A percentile compares a stretch with the other conserved stretches of the same genome.
Conservation (phyloP, 2,329 filamentous ascomycete genomes). For the Pseudogymnoascus sp. region DNA sequence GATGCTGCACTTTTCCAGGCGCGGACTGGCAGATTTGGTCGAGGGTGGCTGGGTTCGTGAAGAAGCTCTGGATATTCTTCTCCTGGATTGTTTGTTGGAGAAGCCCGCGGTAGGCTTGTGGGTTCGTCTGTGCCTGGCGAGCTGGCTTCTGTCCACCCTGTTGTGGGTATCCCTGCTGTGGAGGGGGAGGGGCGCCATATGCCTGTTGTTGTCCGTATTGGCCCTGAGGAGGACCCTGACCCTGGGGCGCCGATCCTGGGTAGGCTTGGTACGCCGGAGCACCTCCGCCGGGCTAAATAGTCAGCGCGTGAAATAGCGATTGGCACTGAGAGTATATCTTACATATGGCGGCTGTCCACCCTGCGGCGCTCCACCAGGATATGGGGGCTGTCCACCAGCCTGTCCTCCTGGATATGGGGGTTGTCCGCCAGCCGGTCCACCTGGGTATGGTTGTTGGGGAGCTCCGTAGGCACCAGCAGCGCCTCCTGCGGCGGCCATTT, state of each 20-base stretch:
- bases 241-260: background rate
- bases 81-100: conserved; percentile 16
- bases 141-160: conserved; percentile 13
- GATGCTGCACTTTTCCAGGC: conserved; percentile 19
- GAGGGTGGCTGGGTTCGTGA: conserved; percentile 11
- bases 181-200: background rate
- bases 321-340: background rate
- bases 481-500: background rate
- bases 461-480: background rate
- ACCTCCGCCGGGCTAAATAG: background rate
- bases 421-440: background rate
- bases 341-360: conserved; percentile 5
- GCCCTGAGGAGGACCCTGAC: background rate
- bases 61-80: conserved; percentile 12
- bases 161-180: conserved; percentile 12
- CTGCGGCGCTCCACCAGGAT: background rate
- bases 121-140: conserved; percentile 9
- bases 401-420: background rate
- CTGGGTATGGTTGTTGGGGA: background rate
- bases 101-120: conserved; percentile 12
- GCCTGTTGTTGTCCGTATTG: conserved; percentile 2
- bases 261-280: background rate
- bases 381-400: background rate
- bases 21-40: conserved; percentile 12
- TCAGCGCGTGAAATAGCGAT: background rate